phyloP scores from a whole-genome alignment of 2,329 filamentous ascomycete species.

The Ophiostoma novo-ulmi region DNA sequence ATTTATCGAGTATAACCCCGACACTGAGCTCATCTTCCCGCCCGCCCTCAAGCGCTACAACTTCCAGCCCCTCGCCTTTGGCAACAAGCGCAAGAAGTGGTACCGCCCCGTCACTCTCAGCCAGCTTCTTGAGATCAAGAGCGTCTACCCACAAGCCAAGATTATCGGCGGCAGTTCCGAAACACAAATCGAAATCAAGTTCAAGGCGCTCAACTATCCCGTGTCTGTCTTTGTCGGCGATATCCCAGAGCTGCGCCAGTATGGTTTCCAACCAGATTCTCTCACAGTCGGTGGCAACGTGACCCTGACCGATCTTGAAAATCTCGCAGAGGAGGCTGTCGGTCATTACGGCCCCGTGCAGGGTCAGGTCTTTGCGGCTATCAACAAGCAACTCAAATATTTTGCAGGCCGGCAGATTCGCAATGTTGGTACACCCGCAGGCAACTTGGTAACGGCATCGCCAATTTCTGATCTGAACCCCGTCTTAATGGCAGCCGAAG shows the following conservation, averaged over 20 bases:
- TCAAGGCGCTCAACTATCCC: slow-evolving; percentile 88
- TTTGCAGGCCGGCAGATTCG: slow-evolving; percentile 94
- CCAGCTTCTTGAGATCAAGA: slow-evolving; percentile 89
- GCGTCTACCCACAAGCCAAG: slow-evolving; percentile 76
- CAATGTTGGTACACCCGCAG: slow-evolving; percentile 94
- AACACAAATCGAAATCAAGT: slow-evolving; percentile 97
- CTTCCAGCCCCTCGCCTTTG: slow-evolving; percentile 76
- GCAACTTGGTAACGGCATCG: slow-evolving; percentile 88
- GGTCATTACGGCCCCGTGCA: slow-evolving; percentile 66
- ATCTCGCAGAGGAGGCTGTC: slow-evolving; percentile 73
- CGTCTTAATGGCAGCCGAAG: slow-evolving; percentile 82
- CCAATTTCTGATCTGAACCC: slow-evolving; percentile 97
- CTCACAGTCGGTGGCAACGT: slow-evolving; percentile 94
- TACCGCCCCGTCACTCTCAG: slow-evolving; percentile 80
- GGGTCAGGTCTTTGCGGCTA: slow-evolving; percentile 80
- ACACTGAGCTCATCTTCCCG: slow-evolving; percentile 93
- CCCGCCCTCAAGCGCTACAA: slow-evolving; percentile 77
- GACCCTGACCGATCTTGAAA: slow-evolving; percentile 82
- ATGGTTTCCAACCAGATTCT: slow-evolving; percentile 69
- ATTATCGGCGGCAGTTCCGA: slow-evolving; percentile 95
- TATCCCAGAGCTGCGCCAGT: slow-evolving; percentile 82
- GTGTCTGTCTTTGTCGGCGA: slow-evolving; percentile 90
- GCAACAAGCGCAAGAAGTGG: slow-evolving; percentile 93
- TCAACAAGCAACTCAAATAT: slow-evolving; percentile 88
- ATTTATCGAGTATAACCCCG: slow-evolving; percentile 89